phyloP scores from a whole-genome alignment of 75 land plant genomes.

The Cryptomeria japonica region DNA sequence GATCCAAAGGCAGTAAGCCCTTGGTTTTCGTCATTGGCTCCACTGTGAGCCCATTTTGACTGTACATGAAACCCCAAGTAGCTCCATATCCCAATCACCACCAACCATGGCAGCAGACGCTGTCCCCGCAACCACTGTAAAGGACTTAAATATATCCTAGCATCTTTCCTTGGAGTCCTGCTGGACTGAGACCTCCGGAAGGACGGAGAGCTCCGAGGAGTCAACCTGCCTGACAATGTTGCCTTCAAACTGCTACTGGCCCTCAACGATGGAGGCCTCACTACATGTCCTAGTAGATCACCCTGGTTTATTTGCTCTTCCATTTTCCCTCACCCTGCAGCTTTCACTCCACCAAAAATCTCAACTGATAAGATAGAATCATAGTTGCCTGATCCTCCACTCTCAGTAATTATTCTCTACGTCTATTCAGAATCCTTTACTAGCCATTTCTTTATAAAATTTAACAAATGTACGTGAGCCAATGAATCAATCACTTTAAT shows the following conservation, averaged over 20 bases:
- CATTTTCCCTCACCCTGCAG: slow-evolving; percentile 24
- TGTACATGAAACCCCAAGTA: slow-evolving; percentile 79
- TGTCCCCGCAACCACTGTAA: slow-evolving; percentile 54
- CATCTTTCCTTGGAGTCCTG: slow-evolving; percentile 64
- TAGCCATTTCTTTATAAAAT: background rate
- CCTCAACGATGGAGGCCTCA: slow-evolving; percentile 38
- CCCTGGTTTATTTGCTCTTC: slow-evolving; percentile 24
- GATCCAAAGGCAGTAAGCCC: slow-evolving; percentile 27
- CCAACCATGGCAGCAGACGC: slow-evolving; percentile 69
- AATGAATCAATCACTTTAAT: background rate
- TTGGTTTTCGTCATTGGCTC: slow-evolving; percentile 30
- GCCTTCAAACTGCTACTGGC: slow-evolving; percentile 49
- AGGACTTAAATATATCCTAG: slow-evolving; percentile 8
- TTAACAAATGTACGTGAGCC: background rate
- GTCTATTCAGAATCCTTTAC: background rate
- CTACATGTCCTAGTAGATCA: slow-evolving; percentile 41
- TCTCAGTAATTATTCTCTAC: background rate
- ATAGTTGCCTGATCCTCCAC: background rate
- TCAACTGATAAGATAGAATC: background rate
- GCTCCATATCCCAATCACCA: slow-evolving; percentile 79
- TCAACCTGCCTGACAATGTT: slow-evolving; percentile 53
- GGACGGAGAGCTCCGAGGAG: slow-evolving; percentile 64
- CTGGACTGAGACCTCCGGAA: slow-evolving; percentile 49
- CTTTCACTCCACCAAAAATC: background rate
- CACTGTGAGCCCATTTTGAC: slow-evolving; percentile 70